Evolutionary conservation across 257 asterid genomes (phyloP).

Genomic region (Petrea volubilis): DNA sequence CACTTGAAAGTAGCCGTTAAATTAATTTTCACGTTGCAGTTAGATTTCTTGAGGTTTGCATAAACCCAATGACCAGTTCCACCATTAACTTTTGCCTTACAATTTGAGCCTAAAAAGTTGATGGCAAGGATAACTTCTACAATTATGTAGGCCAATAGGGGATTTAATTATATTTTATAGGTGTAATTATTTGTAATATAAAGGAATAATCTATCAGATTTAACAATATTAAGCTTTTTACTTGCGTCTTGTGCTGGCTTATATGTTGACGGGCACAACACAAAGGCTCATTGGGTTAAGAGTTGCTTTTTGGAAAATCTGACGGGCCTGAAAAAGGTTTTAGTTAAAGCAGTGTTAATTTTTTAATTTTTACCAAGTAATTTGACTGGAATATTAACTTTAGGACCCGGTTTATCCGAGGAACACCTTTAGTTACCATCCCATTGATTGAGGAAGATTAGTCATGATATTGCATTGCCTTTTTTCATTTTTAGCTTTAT

Average conservation of each 20-base stretch:
- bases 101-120: too few species aligned
- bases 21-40: too few species aligned
- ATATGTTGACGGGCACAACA: neutral
- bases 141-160: too few species aligned
- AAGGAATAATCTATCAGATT: neutral
- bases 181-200: too few species aligned
- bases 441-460: slow-evolving; percentile 30
- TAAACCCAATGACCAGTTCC: too few species aligned
- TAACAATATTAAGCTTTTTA: neutral
- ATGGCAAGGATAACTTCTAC: too few species aligned
- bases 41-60: too few species aligned
- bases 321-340: neutral
- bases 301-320: neutral
- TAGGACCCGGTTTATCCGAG: neutral
- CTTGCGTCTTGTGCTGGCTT: neutral
- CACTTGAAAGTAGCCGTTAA: too few species aligned
- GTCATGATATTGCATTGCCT: slow-evolving; percentile 2
- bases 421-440: slow-evolving; percentile 21
- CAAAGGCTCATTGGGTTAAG: neutral
- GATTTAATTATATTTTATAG: too few species aligned
- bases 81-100: too few species aligned
- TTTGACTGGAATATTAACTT: slow-evolving; percentile 22
- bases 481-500: slow-evolving; percentile 8
- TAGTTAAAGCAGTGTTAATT: neutral
- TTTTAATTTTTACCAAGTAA: neutral